phyloP scores from a whole-genome alignment of 306 rosid species.

The Crotalaria pallida region DNA sequence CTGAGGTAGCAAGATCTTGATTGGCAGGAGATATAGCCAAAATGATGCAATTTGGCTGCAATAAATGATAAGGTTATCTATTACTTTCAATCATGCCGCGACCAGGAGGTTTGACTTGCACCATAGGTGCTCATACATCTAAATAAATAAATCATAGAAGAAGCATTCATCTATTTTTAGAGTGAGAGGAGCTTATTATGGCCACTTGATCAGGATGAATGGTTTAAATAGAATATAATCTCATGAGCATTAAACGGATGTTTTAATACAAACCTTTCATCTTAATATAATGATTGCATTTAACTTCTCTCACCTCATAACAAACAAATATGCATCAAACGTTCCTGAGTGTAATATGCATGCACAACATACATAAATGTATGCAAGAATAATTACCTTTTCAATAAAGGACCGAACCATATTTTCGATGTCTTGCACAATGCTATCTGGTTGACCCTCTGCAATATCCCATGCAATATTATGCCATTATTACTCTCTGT shows the following conservation, averaged over 20 bases:
- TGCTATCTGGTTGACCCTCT: conserved; percentile 95
- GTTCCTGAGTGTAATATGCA: neutral
- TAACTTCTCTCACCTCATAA: neutral
- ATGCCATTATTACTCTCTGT: conserved; percentile 8
- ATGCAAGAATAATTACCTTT: conserved; percentile 50
- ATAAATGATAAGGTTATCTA: neutral
- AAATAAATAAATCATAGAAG: neutral
- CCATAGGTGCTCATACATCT: neutral
- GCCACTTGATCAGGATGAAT: conserved; percentile 1
- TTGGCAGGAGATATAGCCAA: conserved; percentile 99
- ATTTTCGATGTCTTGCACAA: conserved; percentile 85
- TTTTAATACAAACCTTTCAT: conserved; percentile 6
- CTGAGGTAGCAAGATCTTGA: conserved; percentile 99
- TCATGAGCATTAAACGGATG: conserved; percentile 5
- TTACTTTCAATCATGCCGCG: conserved; percentile 7
- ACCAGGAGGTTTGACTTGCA: conserved; percentile 8
- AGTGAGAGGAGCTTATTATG: neutral
- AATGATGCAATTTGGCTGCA: conserved; percentile 94
- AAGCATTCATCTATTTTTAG: neutral
- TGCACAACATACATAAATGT: too few relatives aligned
- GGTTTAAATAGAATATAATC: conserved; percentile 2
- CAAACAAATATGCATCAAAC: neutral
- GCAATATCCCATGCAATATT: conserved; percentile 16
- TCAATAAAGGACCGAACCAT: conserved; percentile 92
- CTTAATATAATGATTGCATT: neutral